Evolutionary conservation across 1,284 basidiomycete genomes (phyloP).

Genomic region (Volvariella volvacea): DNA sequence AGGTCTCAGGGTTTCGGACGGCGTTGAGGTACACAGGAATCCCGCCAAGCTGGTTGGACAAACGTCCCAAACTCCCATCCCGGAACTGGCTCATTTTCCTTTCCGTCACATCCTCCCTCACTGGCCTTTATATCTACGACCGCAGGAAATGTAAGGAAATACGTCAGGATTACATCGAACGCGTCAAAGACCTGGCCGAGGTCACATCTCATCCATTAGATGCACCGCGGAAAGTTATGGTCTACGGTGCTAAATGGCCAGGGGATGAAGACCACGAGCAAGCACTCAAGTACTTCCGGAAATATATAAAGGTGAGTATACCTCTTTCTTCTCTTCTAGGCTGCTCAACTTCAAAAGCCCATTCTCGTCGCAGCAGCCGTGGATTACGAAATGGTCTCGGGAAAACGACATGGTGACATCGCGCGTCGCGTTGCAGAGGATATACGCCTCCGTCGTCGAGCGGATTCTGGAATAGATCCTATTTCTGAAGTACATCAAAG

Average conservation of each 20-base stretch:
- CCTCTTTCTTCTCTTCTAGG: slow-evolving; percentile 7
- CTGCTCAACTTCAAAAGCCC: slow-evolving; percentile 48
- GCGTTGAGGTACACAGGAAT: slow-evolving; percentile 64
- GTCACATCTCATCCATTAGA: slow-evolving; percentile 63
- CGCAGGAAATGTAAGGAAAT: slow-evolving; percentile 73
- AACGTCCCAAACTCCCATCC: slow-evolving; percentile 77
- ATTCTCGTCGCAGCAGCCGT: slow-evolving; percentile 90
- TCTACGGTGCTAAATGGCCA: slow-evolving; percentile 88
- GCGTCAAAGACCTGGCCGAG: slow-evolving; percentile 73
- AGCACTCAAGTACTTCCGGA: slow-evolving; percentile 83
- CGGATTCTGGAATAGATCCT: slow-evolving; percentile 56
- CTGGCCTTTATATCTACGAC: slow-evolving; percentile 82
- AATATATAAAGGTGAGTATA: slow-evolving; percentile 85
- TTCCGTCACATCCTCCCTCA: slow-evolving; percentile 61
- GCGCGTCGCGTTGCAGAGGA: slow-evolving; percentile 70
- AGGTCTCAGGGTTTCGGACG: slow-evolving; percentile 38
- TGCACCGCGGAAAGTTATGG: slow-evolving; percentile 74
- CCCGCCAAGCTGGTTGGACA: slow-evolving; percentile 66
- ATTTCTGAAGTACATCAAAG: slow-evolving; percentile 35
- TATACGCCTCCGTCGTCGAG: slow-evolving; percentile 59
- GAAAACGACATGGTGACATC: slow-evolving; percentile 83
- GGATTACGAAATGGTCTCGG: slow-evolving; percentile 83
- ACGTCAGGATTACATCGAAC: slow-evolving; percentile 72
- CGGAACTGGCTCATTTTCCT: slow-evolving; percentile 94
- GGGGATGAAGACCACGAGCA: slow-evolving; percentile 92